These are phyloP conservation scores for Boletus subparvulus DNA, from an alignment of 768 basidiomycete genomes.

Conservation along the genomic window DNA sequence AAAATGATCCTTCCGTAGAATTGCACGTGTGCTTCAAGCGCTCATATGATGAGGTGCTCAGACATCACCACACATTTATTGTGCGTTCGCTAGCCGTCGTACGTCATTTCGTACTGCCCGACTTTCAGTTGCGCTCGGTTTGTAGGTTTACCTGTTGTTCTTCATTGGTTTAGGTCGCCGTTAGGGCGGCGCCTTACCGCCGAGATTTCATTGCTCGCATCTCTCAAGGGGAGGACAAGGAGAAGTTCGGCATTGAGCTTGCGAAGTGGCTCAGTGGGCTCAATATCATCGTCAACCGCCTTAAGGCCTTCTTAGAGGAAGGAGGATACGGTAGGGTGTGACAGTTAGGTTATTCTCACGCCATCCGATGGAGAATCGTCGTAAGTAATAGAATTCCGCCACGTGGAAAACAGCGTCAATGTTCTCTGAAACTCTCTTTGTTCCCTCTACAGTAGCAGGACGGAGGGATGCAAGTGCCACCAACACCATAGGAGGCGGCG, in stretches of 20 bases:
- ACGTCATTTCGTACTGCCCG: constrained; percentile 16
- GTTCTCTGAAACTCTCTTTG: constrained; percentile 2
- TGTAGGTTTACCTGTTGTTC: background rate
- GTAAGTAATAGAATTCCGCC: constrained; percentile 22
- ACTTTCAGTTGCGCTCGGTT: background rate
- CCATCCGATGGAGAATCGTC: constrained; percentile 21
- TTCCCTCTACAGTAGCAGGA: background rate
- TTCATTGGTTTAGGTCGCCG: constrained; percentile 45
- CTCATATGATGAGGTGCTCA: constrained; percentile 67
- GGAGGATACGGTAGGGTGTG: constrained; percentile 59
- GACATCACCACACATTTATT: constrained; percentile 65
- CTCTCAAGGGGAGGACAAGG: constrained; percentile 59
- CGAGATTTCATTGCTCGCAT: constrained; percentile 62
- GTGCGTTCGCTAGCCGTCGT: constrained; percentile 50
- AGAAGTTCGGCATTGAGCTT: constrained; percentile 59
- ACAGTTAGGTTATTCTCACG: constrained; percentile 6
- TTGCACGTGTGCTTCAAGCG: constrained; percentile 68
- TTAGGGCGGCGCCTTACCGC: constrained; percentile 62
- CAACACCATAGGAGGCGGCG: constrained; percentile 11
- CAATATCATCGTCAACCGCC: constrained; percentile 50
- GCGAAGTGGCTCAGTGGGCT: constrained; percentile 61
- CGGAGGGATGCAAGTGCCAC: background rate
- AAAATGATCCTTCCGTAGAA: constrained; percentile 50
- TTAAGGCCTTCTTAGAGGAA: constrained; percentile 55
- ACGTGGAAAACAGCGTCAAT: constrained; percentile 2